Conservation (phyloP, 73 alveolate species). For the Diophrys sp. region DNA sequence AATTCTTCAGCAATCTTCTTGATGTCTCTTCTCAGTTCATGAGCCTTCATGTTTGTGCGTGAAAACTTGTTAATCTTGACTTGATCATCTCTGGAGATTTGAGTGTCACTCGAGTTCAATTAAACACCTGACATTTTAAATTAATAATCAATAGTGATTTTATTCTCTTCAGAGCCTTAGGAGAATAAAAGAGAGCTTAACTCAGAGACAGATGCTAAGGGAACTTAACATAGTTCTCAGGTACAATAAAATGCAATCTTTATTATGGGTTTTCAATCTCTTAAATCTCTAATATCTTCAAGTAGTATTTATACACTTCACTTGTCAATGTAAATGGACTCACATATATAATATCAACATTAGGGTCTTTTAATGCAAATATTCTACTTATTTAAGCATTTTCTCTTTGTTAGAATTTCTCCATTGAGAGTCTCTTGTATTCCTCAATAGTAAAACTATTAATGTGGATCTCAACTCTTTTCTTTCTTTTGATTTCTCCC, state of each 20-base stretch:
- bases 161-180: conserved; percentile 62
- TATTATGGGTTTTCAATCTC: conserved; percentile 59
- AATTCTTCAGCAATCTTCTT: conserved; percentile 47
- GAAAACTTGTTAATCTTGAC: conserved; percentile 52
- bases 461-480: conserved; percentile 68
- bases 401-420: conserved; percentile 83
- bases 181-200: conserved; percentile 58
- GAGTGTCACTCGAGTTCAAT: conserved; percentile 29
- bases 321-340: conserved; percentile 60
- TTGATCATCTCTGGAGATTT: conserved; percentile 61
- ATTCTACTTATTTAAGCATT: conserved; percentile 63
- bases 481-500: conserved; percentile 50
- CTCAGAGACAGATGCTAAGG: conserved; percentile 46
- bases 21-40: conserved; percentile 39
- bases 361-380: conserved; percentile 61
- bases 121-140: not conserved
- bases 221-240: conserved; percentile 65
- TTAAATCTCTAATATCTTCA: conserved; percentile 53
- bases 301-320: conserved; percentile 63
- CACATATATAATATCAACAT: conserved; percentile 67
- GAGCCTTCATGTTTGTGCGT: conserved; percentile 41
- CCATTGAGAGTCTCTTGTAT: conserved; percentile 80
- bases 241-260: conserved; percentile 62
- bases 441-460: conserved; percentile 41
- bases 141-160: conserved; percentile 26